Evolutionary conservation across 495 filamentous ascomycete genomes (phyloP).

Genomic region (Annulohypoxylon stygium): DNA sequence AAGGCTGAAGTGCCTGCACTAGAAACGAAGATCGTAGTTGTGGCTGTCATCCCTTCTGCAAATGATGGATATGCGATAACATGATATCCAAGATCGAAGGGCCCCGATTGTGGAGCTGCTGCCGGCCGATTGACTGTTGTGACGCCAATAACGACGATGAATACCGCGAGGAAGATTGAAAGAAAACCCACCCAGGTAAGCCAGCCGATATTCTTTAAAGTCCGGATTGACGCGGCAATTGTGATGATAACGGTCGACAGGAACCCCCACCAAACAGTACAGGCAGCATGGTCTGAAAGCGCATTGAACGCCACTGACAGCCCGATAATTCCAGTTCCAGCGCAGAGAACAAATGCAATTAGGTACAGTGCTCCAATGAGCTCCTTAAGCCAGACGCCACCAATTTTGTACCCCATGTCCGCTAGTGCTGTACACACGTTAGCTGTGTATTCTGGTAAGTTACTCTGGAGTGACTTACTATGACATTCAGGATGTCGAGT

Average conservation of each 20-base stretch:
- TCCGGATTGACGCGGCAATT: conserved; percentile 50
- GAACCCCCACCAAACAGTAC: conserved; percentile 61
- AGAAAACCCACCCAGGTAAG: conserved; percentile 62
- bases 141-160: conserved; percentile 65
- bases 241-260: conserved; percentile 52
- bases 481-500: conserved; percentile 58
- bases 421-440: conserved; percentile 27
- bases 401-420: conserved; percentile 57
- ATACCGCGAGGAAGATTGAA: conserved; percentile 60
- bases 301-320: conserved; percentile 66
- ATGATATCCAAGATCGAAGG: conserved; percentile 45
- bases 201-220: conserved; percentile 61
- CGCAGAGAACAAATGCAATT: conserved; percentile 61
- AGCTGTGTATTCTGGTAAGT: background rate
- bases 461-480: conserved; percentile 18
- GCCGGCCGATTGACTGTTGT: conserved; percentile 57
- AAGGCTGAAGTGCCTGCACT: conserved; percentile 44
- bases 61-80: conserved; percentile 43
- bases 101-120: conserved; percentile 44
- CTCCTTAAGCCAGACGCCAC: conserved; percentile 48
- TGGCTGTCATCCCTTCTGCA: conserved; percentile 56
- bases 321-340: conserved; percentile 64
- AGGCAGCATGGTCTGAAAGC: conserved; percentile 61
- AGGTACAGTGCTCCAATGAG: conserved; percentile 62
- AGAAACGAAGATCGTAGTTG: conserved; percentile 56